Evolutionary conservation across 2,329 filamentous ascomycete genomes (phyloP).

Genomic region (Botrytis fragariae): DNA sequence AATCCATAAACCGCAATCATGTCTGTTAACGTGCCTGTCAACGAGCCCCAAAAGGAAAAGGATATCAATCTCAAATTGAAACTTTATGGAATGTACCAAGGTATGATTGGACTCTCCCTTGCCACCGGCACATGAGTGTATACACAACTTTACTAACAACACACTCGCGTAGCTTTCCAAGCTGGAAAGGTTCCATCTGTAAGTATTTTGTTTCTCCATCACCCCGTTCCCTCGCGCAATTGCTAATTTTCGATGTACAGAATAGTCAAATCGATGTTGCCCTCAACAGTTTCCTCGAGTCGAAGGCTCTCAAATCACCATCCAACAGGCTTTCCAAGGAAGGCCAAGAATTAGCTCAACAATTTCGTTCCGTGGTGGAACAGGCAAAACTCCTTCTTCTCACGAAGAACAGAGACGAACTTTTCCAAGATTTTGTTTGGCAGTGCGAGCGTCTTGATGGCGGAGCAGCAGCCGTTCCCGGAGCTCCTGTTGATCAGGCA

Average conservation of each 20-base stretch:
- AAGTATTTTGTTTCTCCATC: constrained; percentile 19
- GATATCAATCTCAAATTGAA: constrained; percentile 93
- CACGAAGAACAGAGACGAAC: constrained; percentile 91
- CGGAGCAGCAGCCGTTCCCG: constrained; percentile 59
- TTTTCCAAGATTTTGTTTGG: constrained; percentile 97
- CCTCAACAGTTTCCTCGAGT: constrained; percentile 80
- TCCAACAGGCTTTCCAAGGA: constrained; percentile 77
- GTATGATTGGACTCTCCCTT: constrained; percentile 41
- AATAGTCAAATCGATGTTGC: constrained; percentile 80
- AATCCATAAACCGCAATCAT: constrained; percentile 23
- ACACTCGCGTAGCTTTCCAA: constrained; percentile 63
- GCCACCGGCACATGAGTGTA: background rate
- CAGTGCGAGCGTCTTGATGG: constrained; percentile 75
- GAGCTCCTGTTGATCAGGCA: constrained; percentile 70
- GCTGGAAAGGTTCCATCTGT: constrained; percentile 83
- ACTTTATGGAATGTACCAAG: constrained; percentile 81
- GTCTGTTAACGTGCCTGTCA: constrained; percentile 36
- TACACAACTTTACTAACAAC: constrained; percentile 34
- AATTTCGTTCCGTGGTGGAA: constrained; percentile 76
- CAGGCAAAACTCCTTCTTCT: constrained; percentile 82
- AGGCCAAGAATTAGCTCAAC: constrained; percentile 73
- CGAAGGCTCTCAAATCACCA: constrained; percentile 66
- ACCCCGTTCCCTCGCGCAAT: constrained; percentile 13
- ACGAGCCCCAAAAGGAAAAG: constrained; percentile 35
- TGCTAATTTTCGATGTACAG: constrained; percentile 42